These are phyloP conservation scores for Pyracantha coccinea DNA, from an alignment of 331 rosid genomes.

Conservation along the genomic window DNA sequence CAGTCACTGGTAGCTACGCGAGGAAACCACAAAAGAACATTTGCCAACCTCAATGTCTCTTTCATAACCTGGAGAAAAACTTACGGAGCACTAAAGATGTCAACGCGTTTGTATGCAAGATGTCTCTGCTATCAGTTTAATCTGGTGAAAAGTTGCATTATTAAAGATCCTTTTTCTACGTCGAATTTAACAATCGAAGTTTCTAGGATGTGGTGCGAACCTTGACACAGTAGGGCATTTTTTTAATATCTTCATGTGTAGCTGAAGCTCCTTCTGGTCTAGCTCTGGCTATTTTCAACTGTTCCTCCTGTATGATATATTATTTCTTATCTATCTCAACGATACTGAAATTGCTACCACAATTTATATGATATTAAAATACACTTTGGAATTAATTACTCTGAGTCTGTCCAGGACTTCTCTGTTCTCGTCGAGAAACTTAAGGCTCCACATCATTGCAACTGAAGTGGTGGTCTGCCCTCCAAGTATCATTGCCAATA, in stretches of 20 bases:
- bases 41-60: slow-evolving; percentile 72
- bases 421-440: slow-evolving; percentile 55
- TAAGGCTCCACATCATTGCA: slow-evolving; percentile 78
- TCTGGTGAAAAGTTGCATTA: too few species aligned
- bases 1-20: slow-evolving; percentile 59
- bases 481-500: slow-evolving; percentile 54
- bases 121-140: background rate
- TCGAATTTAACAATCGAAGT: too few species aligned
- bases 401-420: slow-evolving; percentile 53
- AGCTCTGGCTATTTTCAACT: slow-evolving; percentile 37
- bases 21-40: slow-evolving; percentile 74
- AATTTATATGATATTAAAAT: background rate
- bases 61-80: slow-evolving; percentile 44
- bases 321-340: background rate
- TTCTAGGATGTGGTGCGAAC: slow-evolving; percentile 15
- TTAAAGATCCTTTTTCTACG: too few species aligned
- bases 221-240: slow-evolving; percentile 49
- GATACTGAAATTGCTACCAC: background rate
- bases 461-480: slow-evolving; percentile 76
- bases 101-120: background rate
- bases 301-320: slow-evolving; percentile 46
- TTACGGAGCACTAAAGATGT: too few species aligned
- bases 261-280: slow-evolving; percentile 42
- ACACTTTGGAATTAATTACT: slow-evolving; percentile 27
- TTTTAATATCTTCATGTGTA: slow-evolving; percentile 47